These are phyloP conservation scores for Colletotrichum sidae DNA, from an alignment of 2,329 filamentous ascomycete genomes.

Conservation along the genomic window DNA sequence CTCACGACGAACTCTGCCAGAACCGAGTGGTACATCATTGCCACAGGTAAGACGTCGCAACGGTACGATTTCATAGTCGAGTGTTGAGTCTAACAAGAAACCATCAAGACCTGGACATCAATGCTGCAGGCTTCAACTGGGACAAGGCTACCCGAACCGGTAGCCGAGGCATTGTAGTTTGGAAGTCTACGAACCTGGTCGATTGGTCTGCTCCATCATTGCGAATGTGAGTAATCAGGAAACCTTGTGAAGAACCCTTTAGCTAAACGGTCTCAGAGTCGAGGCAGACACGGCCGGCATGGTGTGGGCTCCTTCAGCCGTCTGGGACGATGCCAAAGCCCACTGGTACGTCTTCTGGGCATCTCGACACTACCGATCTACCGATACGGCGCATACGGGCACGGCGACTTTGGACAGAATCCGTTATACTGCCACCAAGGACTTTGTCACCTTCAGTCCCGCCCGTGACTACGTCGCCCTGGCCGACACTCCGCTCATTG, in stretches of 20 bases:
- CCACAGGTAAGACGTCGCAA: slow-evolving; percentile 44
- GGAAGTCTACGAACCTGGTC: slow-evolving; percentile 49
- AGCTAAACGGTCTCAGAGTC: slow-evolving; percentile 39
- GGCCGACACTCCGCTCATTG: slow-evolving; percentile 57
- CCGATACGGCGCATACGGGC: slow-evolving; percentile 59
- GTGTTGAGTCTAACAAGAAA: background rate
- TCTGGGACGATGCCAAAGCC: slow-evolving; percentile 48
- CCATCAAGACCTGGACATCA: slow-evolving; percentile 49
- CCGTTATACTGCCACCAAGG: slow-evolving; percentile 61
- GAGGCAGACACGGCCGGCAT: slow-evolving; percentile 50
- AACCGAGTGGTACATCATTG: slow-evolving; percentile 49
- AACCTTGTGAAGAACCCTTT: background rate
- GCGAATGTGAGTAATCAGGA: slow-evolving; percentile 36
- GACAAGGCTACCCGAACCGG: slow-evolving; percentile 49
- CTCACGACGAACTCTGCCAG: slow-evolving; percentile 47
- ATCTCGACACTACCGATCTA: slow-evolving; percentile 54
- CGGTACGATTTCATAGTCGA: no score
- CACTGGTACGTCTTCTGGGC: slow-evolving; percentile 63
- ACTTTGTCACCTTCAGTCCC: slow-evolving; percentile 60
- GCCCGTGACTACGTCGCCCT: slow-evolving; percentile 57
- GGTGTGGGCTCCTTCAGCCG: slow-evolving; percentile 51
- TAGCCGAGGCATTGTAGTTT: slow-evolving; percentile 50
- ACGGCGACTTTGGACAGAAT: slow-evolving; percentile 53
- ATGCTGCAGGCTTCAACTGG: slow-evolving; percentile 49
- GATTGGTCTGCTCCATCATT: slow-evolving; percentile 47